These are phyloP conservation scores for Lumnitzera littorea DNA, from an alignment of 345 rosid genomes.

Conservation along the genomic window DNA sequence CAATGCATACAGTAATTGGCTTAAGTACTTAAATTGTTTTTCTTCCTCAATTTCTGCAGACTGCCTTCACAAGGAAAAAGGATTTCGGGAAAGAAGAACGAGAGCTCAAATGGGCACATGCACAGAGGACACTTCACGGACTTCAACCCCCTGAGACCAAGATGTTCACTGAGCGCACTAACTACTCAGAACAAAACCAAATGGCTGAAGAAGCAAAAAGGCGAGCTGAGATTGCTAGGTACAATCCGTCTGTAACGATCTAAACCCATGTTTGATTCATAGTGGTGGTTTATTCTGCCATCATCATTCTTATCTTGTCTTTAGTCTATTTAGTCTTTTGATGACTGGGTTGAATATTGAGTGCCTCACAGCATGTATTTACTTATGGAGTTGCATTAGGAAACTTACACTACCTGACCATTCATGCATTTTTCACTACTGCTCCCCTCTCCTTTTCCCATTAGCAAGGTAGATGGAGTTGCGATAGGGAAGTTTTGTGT, in stretches of 20 bases:
- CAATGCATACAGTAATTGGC: neutral
- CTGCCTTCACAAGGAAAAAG: constrained; percentile 48
- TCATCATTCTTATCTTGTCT: too few relatives aligned
- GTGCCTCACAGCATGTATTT: too few relatives aligned
- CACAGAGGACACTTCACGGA: constrained; percentile 53
- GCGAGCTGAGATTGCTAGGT: constrained; percentile 49
- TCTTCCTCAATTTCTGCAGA: constrained; percentile 16
- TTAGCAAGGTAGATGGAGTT: too few relatives aligned
- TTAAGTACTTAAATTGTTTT: neutral
- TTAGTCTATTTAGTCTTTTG: too few relatives aligned
- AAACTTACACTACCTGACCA: too few relatives aligned
- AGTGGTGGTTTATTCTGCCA: too few relatives aligned
- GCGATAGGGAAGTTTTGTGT: too few relatives aligned
- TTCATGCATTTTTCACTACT: too few relatives aligned
- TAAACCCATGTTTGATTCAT: too few relatives aligned
- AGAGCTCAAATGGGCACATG: constrained; percentile 54
- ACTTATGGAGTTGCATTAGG: too few relatives aligned
- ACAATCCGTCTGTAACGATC: neutral
- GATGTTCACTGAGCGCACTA: constrained; percentile 36
- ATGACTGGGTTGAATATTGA: too few relatives aligned
- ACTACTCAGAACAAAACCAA: constrained; percentile 31
- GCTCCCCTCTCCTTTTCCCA: too few relatives aligned
- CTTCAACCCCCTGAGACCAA: constrained; percentile 38
- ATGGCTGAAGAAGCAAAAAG: constrained; percentile 55
- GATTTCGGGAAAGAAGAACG: constrained; percentile 46